phyloP scores from a whole-genome alignment of 208 protist species.

The Phytomonas serpens region DNA sequence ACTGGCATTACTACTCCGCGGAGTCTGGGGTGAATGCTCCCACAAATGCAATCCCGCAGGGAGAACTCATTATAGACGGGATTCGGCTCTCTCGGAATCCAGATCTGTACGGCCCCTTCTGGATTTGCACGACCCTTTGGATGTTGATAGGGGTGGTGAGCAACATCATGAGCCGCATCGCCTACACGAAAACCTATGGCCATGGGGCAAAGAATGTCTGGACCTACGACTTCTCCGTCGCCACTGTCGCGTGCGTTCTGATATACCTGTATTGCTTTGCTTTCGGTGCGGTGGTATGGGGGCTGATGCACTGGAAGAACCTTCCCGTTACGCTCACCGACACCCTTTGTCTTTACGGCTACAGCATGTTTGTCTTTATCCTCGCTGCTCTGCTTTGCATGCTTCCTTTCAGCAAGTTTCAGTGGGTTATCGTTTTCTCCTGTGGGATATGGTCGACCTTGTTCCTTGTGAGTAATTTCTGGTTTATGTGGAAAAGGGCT shows the following conservation, averaged over 20 bases:
- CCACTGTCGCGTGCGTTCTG: slow-evolving; percentile 57
- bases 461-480: slow-evolving; percentile 77
- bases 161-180: slow-evolving; percentile 68
- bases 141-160: slow-evolving; percentile 77
- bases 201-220: slow-evolving; percentile 20
- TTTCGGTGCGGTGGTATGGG: slow-evolving; percentile 64
- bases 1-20: slow-evolving; percentile 45
- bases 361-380: slow-evolving; percentile 86
- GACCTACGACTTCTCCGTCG: slow-evolving; percentile 73
- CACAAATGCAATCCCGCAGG: slow-evolving; percentile 17
- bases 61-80: slow-evolving; percentile 22
- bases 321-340: slow-evolving; percentile 59
- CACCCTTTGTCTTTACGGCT: slow-evolving; percentile 82
- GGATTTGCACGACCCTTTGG: slow-evolving; percentile 88
- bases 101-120: slow-evolving; percentile 89
- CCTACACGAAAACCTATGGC: slow-evolving; percentile 24
- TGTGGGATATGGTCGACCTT: slow-evolving; percentile 62
- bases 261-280: slow-evolving; percentile 86
- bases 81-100: slow-evolving; percentile 45
- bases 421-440: slow-evolving; percentile 69
- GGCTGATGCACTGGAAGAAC: slow-evolving; percentile 80
- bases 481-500: slow-evolving; percentile 65
- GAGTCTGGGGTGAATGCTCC: slow-evolving; percentile 3
- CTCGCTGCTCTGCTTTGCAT: slow-evolving; percentile 66
- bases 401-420: slow-evolving; percentile 47